A percentile compares a stretch with the other conserved stretches of the same genome.
Conservation (phyloP, 108 stramenopile species). For the Cylindrotheca fusiformis region DNA sequence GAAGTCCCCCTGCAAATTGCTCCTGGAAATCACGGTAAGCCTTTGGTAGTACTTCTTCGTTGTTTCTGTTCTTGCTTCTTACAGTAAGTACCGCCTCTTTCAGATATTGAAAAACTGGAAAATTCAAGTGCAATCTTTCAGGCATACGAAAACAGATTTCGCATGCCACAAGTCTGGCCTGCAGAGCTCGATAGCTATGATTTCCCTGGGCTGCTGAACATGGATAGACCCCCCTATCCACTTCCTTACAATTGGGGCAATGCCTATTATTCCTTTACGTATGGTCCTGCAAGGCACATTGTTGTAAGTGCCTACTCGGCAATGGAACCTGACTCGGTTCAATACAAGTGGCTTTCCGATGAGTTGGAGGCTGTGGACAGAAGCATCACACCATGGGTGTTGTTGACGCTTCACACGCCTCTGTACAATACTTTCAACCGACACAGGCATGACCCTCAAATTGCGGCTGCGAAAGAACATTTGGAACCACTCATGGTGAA, state of each 20-base stretch:
- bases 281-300: constrained; percentile 70
- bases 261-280: constrained; percentile 72
- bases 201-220: constrained; percentile 34
- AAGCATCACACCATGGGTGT: constrained; percentile 74
- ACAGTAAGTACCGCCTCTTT: neutral
- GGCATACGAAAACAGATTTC: constrained; percentile 74
- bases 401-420: constrained; percentile 80
- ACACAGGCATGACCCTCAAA: constrained; percentile 65
- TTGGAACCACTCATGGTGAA: constrained; percentile 82
- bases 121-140: constrained; percentile 52
- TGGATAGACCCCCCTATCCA: constrained; percentile 61
- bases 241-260: constrained; percentile 80
- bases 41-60: neutral
- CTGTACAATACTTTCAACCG: constrained; percentile 76
- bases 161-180: constrained; percentile 72
- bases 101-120: constrained; percentile 67
- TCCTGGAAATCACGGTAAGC: constrained; percentile 68
- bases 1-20: constrained; percentile 58
- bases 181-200: constrained; percentile 48
- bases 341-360: constrained; percentile 66
- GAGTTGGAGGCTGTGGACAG: constrained; percentile 73
- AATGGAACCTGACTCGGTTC: constrained; percentile 60
- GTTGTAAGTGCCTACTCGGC: constrained; percentile 69
- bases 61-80: neutral
- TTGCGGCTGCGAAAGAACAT: constrained; percentile 52